A percentile compares a stretch with the other conserved stretches of the same genome.
These are phyloP conservation scores for Aspergillus ibericus DNA, from an alignment of 2,329 filamentous ascomycete genomes.

Conservation along the genomic window DNA sequence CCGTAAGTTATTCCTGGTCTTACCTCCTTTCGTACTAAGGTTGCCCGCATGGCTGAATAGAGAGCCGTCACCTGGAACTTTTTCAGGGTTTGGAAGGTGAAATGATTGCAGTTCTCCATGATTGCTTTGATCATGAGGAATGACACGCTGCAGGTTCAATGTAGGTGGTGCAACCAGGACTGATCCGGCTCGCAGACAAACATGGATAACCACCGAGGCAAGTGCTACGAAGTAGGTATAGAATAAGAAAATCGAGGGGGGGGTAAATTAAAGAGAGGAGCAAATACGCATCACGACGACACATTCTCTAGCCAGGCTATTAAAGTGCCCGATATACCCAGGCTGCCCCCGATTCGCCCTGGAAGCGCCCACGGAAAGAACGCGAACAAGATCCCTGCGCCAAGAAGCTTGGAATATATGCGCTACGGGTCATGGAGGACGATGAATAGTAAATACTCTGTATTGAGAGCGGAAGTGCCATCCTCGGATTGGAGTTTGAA, in stretches of 20 bases:
- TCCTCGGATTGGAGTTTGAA: too few species aligned
- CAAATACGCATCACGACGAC: neutral
- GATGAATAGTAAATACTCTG: too few species aligned
- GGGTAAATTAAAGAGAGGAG: too few species aligned
- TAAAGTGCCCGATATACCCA: neutral
- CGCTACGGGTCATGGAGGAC: too few species aligned
- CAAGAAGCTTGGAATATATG: neutral
- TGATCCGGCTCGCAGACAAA: neutral
- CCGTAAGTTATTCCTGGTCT: conserved; percentile 5
- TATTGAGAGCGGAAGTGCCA: too few species aligned
- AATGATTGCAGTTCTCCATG: neutral
- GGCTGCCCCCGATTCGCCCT: neutral
- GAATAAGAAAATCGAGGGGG: neutral
- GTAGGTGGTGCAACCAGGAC: neutral
- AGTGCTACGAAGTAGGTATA: neutral
- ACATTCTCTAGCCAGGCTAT: neutral
- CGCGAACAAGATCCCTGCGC: neutral
- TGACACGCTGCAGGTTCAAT: neutral
- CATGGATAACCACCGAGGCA: neutral
- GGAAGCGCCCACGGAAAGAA: neutral
- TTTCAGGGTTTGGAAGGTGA: neutral
- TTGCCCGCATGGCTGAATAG: neutral
- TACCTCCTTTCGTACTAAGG: neutral
- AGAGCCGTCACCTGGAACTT: conserved; percentile 2
- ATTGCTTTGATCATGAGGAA: neutral